These are phyloP conservation scores for Candida sp. DNA, from an alignment of 1,139 yeast genomes.

Conservation along the genomic window DNA sequence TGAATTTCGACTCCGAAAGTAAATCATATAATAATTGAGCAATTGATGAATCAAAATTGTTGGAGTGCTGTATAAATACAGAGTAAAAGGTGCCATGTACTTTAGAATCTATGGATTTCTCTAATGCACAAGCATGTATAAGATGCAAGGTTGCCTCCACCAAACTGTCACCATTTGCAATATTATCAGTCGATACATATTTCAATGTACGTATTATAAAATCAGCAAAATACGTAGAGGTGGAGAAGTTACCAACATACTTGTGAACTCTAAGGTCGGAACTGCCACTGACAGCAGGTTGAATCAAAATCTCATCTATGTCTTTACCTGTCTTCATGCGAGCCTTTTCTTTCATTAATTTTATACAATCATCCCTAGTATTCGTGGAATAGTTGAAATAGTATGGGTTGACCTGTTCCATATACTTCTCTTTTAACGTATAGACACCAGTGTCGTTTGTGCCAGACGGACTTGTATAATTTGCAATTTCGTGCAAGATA, in stretches of 20 bases:
- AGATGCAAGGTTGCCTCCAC: constrained; percentile 63
- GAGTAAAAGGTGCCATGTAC: constrained; percentile 32
- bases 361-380: constrained; percentile 70
- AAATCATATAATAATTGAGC: constrained; percentile 44
- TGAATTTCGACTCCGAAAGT: constrained; percentile 36
- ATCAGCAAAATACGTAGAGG: constrained; percentile 48
- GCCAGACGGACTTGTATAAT: constrained; percentile 61
- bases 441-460: constrained; percentile 68
- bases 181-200: constrained; percentile 36
- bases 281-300: constrained; percentile 35
- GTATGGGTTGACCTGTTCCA: constrained; percentile 68
- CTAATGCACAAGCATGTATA: constrained; percentile 52
- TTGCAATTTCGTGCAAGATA: constrained; percentile 57
- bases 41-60: constrained; percentile 34
- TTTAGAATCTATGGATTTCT: constrained; percentile 23
- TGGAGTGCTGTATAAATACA: constrained; percentile 26
- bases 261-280: constrained; percentile 31
- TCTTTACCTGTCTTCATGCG: constrained; percentile 30
- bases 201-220: constrained; percentile 49
- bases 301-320: constrained; percentile 43
- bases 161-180: constrained; percentile 50
- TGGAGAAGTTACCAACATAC: constrained; percentile 42
- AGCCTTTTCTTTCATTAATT: constrained; percentile 47
- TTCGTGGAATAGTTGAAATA: constrained; percentile 77
- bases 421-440: constrained; percentile 56